Evolutionary conservation across 345 rosid species (phyloP).

Genomic region (Anastatica hierochuntica): DNA sequence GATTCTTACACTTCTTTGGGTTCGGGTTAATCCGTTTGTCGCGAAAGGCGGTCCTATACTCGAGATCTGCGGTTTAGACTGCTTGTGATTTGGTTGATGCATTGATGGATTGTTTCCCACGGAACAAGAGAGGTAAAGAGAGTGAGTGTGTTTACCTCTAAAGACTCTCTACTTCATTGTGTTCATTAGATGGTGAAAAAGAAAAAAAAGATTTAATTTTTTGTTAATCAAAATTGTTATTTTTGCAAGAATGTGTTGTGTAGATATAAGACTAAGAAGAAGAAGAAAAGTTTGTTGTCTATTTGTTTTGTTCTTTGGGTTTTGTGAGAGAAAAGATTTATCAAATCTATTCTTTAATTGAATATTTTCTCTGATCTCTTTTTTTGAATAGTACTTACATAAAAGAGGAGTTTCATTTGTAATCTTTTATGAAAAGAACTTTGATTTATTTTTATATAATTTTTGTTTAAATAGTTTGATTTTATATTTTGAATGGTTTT

Average conservation of each 20-base stretch:
- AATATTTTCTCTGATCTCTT: slow-evolving; percentile 22
- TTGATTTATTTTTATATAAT: slow-evolving; percentile 8
- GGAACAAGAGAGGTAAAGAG: slow-evolving; percentile 22
- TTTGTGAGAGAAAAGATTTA: slow-evolving; percentile 10
- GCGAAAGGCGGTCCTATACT: slow-evolving; percentile 74
- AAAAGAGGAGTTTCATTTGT: slow-evolving; percentile 15
- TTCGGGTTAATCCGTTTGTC: slow-evolving; percentile 83
- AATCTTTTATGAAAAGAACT: slow-evolving; percentile 9
- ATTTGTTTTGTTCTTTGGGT: slow-evolving; percentile 28
- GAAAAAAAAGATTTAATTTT: slow-evolving; percentile 5
- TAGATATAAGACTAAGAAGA: too few species aligned
- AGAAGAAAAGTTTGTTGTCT: slow-evolving; percentile 16
- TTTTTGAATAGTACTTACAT: slow-evolving; percentile 21
- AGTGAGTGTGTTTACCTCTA: slow-evolving; percentile 10
- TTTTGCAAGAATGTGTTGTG: slow-evolving; percentile 32
- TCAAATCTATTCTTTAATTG: slow-evolving; percentile 26
- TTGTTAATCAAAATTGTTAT: too few species aligned
- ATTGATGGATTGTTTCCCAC: slow-evolving; percentile 9
- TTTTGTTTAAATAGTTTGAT: too few species aligned
- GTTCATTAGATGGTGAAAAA: slow-evolving; percentile 18
- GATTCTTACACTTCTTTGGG: slow-evolving; percentile 91
- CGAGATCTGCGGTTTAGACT: slow-evolving; percentile 84
- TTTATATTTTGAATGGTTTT: too few species aligned
- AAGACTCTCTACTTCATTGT: slow-evolving; percentile 18
- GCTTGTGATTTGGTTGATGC: slow-evolving; percentile 48